Percentiles rank a stretch among this genome's conserved stretches.
Conservation (phyloP, 2,329 filamentous ascomycete genomes). For the Bipolaris bicolor region DNA sequence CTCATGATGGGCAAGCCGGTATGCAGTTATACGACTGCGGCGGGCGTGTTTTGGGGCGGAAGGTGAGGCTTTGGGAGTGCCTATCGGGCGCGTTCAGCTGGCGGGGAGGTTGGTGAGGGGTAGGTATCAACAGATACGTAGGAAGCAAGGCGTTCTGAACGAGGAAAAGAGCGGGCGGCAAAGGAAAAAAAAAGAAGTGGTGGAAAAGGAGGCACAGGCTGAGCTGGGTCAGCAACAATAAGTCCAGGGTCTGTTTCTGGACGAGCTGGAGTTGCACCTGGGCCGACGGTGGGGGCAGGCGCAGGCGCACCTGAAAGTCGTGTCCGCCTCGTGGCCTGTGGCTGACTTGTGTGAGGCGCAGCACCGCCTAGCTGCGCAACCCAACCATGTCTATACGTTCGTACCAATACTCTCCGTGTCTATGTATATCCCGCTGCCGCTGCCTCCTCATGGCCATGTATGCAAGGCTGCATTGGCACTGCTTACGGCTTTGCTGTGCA, state of each 20-base stretch:
- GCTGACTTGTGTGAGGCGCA: slow-evolving; percentile 25
- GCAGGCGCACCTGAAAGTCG: slow-evolving; percentile 29
- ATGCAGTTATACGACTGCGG: slow-evolving; percentile 34
- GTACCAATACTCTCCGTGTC: neutral
- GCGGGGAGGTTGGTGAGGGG: slow-evolving; percentile 40
- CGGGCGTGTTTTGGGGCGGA: slow-evolving; percentile 40
- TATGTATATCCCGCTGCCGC: slow-evolving; percentile 5
- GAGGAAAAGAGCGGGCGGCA: slow-evolving; percentile 18
- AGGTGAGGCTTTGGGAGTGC: slow-evolving; percentile 35
- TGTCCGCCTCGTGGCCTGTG: slow-evolving; percentile 34
- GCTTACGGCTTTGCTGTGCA: neutral
- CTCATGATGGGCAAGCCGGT: slow-evolving; percentile 42
- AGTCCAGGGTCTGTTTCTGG: slow-evolving; percentile 30
- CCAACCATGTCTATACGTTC: too few species aligned
- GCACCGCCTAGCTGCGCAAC: slow-evolving; percentile 12
- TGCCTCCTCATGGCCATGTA: slow-evolving; percentile 3
- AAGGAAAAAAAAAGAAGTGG: slow-evolving; percentile 8
- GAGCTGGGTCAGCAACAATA: slow-evolving; percentile 24
- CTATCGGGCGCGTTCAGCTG: slow-evolving; percentile 39
- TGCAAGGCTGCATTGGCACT: slow-evolving; percentile 18
- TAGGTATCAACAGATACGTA: slow-evolving; percentile 25
- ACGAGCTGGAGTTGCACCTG: slow-evolving; percentile 27
- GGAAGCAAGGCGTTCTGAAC: slow-evolving; percentile 27
- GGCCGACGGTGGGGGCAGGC: slow-evolving; percentile 31
- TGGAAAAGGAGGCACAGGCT: slow-evolving; percentile 22